A percentile compares a stretch with the other conserved stretches of the same genome.
phyloP scores from a whole-genome alignment of 2,329 filamentous ascomycete genomes.

The Phaeosphaeria sp. region DNA sequence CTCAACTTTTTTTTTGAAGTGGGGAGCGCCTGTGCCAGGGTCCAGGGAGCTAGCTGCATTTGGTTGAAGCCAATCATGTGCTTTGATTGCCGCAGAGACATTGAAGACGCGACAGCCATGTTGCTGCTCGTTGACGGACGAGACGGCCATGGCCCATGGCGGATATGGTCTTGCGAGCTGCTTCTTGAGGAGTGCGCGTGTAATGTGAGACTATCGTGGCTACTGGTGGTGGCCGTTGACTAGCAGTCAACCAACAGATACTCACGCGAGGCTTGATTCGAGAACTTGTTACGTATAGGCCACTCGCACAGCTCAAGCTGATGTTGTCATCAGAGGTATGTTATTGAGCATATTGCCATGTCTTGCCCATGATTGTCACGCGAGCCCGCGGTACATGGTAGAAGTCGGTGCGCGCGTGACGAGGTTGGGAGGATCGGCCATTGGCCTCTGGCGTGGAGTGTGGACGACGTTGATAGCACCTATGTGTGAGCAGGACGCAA shows the following conservation, averaged over 20 bases:
- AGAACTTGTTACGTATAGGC: not conserved
- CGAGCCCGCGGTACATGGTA: not conserved
- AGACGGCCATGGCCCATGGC: not conserved
- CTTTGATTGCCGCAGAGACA: not conserved
- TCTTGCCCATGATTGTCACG: not conserved
- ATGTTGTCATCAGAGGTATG: not conserved
- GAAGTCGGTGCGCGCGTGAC: not conserved
- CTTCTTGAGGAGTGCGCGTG: not conserved
- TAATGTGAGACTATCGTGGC: not conserved
- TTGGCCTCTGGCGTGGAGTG: not conserved
- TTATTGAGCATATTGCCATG: not conserved
- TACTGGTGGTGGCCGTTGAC: not conserved
- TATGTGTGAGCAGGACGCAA: no score
- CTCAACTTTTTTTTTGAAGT: slow-evolving; percentile 23
- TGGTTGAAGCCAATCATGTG: slow-evolving; percentile 13
- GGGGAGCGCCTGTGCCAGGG: slow-evolving; percentile 23
- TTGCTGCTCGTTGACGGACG: not conserved
- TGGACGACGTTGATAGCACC: not conserved
- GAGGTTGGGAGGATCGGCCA: not conserved
- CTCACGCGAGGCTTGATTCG: not conserved
- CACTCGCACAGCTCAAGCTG: not conserved
- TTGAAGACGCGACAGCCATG: not conserved
- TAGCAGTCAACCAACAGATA: not conserved
- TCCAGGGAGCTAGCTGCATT: slow-evolving; percentile 16
- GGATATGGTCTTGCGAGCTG: not conserved